Evolutionary conservation across 495 filamentous ascomycete species (phyloP).

Genomic region (Penicilliopsis zonata): DNA sequence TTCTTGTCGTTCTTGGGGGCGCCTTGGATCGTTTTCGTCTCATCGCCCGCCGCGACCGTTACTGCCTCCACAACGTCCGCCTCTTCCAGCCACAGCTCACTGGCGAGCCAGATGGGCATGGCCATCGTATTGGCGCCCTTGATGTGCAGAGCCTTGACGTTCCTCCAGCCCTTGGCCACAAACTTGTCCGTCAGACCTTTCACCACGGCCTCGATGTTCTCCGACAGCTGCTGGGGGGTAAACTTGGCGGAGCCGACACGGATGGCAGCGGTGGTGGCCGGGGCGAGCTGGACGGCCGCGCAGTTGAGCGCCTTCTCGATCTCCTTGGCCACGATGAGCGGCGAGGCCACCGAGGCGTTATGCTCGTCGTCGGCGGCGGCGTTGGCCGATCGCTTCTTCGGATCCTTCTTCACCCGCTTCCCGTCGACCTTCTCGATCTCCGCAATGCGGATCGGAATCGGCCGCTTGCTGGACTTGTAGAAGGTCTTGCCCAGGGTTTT

Average conservation of each 20-base stretch:
- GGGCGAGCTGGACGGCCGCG: constrained; percentile 61
- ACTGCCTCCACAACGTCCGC: constrained; percentile 58
- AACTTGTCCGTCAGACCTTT: constrained; percentile 59
- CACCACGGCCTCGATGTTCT: constrained; percentile 66
- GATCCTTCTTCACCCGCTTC: constrained; percentile 47
- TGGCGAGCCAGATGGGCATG: constrained; percentile 82
- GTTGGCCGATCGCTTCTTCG: constrained; percentile 22
- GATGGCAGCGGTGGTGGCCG: constrained; percentile 51
- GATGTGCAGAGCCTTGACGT: constrained; percentile 71
- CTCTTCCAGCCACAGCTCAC: constrained; percentile 80
- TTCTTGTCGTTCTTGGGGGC: constrained; percentile 57
- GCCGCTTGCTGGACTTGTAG: constrained; percentile 74
- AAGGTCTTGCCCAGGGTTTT: constrained; percentile 74
- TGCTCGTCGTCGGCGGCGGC: constrained; percentile 13
- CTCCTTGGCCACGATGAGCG: constrained; percentile 51
- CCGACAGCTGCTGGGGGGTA: constrained; percentile 60
- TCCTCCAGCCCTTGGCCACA: constrained; percentile 73
- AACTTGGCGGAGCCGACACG: constrained; percentile 61
- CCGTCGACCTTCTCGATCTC: constrained; percentile 52
- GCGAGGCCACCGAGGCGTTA: constrained; percentile 29
- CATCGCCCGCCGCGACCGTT: constrained; percentile 32
- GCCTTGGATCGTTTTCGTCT: constrained; percentile 35
- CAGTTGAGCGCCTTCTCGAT: constrained; percentile 57
- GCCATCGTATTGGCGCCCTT: constrained; percentile 79
- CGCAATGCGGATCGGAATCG: constrained; percentile 68